Percentiles rank a stretch among this genome's conserved stretches.
Evolutionary conservation across 495 filamentous ascomycete genomes (phyloP).

Genomic region (Hyaloscypha hepaticicola): DNA sequence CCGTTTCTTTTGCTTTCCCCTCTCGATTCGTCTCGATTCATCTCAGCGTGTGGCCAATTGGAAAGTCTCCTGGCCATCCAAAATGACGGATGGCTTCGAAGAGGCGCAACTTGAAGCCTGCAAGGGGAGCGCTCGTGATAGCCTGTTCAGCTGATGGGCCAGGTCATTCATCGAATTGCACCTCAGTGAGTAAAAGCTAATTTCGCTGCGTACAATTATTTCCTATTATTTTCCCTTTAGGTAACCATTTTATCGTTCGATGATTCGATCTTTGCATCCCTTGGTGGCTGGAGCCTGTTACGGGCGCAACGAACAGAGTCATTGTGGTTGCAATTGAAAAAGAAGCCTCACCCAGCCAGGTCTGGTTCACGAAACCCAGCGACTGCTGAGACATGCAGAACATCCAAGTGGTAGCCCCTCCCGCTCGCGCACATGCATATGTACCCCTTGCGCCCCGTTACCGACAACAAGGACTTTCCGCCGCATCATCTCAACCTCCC

Average conservation of each 20-base stretch:
- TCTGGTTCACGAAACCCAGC: not conserved
- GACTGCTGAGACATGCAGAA: not conserved
- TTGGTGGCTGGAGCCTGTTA: no score
- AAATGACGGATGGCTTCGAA: not conserved
- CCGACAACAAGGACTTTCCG: not conserved
- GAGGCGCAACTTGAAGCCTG: not conserved
- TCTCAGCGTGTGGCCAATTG: no score
- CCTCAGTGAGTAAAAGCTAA: not conserved
- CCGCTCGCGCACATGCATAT: conserved; percentile 2
- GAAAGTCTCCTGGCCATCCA: no score
- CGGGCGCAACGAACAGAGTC: not conserved
- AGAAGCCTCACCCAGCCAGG: not conserved
- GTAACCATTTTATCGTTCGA: no score
- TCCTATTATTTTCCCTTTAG: no score
- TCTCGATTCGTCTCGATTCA: conserved; percentile 7
- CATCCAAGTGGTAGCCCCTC: not conserved
- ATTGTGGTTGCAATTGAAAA: not conserved
- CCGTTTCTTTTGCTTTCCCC: not conserved
- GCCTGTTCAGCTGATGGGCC: not conserved
- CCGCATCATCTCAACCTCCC: not conserved
- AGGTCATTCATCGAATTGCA: not conserved
- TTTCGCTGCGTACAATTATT: not conserved
- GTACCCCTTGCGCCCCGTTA: not conserved
- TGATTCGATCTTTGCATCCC: no score
- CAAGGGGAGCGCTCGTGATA: not conserved